Percentiles rank a stretch among this genome's conserved stretches.
phyloP scores from a whole-genome alignment of 495 filamentous ascomycete genomes.

The Penicillium ochrochloron region DNA sequence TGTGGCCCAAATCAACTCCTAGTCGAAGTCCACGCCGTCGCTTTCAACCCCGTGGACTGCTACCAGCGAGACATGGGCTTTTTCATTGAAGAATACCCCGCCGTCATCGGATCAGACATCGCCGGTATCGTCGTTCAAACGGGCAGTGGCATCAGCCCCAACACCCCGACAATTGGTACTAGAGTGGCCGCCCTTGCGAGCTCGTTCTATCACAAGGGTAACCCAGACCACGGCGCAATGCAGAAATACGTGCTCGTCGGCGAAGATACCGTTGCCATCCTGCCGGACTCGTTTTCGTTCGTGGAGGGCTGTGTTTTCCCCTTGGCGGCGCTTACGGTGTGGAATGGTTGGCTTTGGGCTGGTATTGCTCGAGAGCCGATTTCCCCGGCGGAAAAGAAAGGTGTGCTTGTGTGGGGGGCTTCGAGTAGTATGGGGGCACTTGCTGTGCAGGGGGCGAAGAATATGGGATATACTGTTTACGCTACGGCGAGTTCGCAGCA shows the following conservation, averaged over 20 bases:
- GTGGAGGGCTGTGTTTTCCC: conserved; percentile 22
- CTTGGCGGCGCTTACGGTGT: conserved; percentile 15
- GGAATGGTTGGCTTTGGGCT: conserved; percentile 23
- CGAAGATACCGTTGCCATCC: conserved; percentile 18
- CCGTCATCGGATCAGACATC: conserved; percentile 48
- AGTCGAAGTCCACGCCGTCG: conserved; percentile 49
- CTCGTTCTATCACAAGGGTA: conserved; percentile 31
- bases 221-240: conserved; percentile 46
- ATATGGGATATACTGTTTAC: conserved; percentile 23
- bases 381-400: conserved; percentile 22
- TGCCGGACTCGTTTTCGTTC: conserved; percentile 21
- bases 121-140: conserved; percentile 41
- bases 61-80: conserved; percentile 40
- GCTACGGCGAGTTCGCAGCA: conserved; percentile 23
- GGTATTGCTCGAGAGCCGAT: conserved; percentile 5
- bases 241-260: conserved; percentile 37
- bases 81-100: conserved; percentile 37
- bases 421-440: conserved; percentile 37
- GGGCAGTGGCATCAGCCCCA: conserved; percentile 36
- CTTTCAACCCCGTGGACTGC: conserved; percentile 51
- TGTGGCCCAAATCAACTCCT: conserved; percentile 40
- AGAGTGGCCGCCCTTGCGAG: conserved; percentile 34
- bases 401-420: conserved; percentile 48
- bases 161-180: conserved; percentile 38
- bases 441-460: conserved; percentile 42